A percentile compares a stretch with the other conserved stretches of the same genome.
phyloP scores from a whole-genome alignment of 495 filamentous ascomycete species.

The Talaromyces liani region DNA sequence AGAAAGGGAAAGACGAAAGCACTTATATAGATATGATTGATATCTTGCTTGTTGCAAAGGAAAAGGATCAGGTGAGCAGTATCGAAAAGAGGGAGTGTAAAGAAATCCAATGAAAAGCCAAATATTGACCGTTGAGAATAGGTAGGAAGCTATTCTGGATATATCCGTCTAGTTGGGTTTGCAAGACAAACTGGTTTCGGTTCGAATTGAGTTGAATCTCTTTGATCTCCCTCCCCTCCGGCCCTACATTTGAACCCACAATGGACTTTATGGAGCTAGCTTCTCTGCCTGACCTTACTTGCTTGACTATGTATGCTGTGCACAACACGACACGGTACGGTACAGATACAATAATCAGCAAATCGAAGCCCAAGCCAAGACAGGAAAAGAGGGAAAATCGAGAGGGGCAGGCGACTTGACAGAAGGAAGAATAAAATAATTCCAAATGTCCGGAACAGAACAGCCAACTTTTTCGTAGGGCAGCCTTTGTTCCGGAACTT shows the following conservation, averaged over 20 bases:
- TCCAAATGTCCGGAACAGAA: not conserved
- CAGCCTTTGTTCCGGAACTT: conserved; percentile 7
- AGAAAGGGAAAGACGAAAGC: not conserved
- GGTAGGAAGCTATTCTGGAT: not conserved
- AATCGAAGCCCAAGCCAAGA: not conserved
- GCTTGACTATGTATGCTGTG: not conserved
- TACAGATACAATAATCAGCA: not conserved
- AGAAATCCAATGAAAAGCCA: not conserved
- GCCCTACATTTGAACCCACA: not conserved
- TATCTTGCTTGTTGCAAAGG: not conserved
- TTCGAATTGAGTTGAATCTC: conserved; percentile 3
- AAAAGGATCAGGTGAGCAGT: not conserved
- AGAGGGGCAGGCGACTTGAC: not conserved
- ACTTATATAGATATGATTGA: conserved; percentile 2
- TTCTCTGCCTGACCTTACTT: not conserved
- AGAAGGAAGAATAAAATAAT: not conserved
- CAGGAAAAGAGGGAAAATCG: not conserved
- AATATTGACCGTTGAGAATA: not conserved
- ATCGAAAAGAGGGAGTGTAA: not conserved
- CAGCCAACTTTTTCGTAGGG: not conserved
- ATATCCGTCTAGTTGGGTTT: not conserved
- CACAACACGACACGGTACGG: not conserved
- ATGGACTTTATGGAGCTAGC: conserved; percentile 3
- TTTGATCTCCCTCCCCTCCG: not conserved
- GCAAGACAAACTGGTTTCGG: not conserved